Conservation (phyloP, 345 rosid genomes). For the Eucalyptus rudis region DNA sequence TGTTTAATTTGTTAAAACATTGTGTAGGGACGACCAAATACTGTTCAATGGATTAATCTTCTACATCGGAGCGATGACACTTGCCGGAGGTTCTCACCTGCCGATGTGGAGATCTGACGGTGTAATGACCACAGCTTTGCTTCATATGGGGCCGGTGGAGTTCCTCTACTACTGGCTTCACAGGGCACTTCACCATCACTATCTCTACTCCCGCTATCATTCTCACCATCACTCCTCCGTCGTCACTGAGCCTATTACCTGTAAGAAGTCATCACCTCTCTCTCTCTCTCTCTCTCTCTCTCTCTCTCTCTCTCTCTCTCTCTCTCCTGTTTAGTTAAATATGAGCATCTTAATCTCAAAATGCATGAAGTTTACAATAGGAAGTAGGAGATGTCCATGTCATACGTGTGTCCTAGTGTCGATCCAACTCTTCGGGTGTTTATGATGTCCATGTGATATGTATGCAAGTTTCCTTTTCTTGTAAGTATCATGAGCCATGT, state of each 20-base stretch:
- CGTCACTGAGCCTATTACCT: slow-evolving; percentile 75
- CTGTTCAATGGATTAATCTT: slow-evolving; percentile 37
- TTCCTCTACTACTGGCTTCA: slow-evolving; percentile 81
- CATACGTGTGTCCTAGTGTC: neutral
- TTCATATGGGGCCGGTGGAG: slow-evolving; percentile 74
- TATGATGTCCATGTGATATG: neutral
- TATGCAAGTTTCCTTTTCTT: neutral
- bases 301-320: neutral
- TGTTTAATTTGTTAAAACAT: neutral
- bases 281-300: neutral
- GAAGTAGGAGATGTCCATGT: neutral
- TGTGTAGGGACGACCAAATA: slow-evolving; percentile 74
- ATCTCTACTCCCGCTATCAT: slow-evolving; percentile 78
- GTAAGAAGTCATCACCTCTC: slow-evolving; percentile 7
- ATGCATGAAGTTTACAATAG: neutral
- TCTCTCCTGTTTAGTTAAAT: neutral
- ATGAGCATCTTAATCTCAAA: neutral
- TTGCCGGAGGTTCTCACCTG: slow-evolving; percentile 19
- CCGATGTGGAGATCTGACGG: slow-evolving; percentile 62
- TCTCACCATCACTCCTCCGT: slow-evolving; percentile 92
- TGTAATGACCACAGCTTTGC: slow-evolving; percentile 14
- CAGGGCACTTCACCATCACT: slow-evolving; percentile 75
- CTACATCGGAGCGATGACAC: neutral
- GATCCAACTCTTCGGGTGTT: neutral
- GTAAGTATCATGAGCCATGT: neutral